phyloP scores from a whole-genome alignment of 2,329 filamentous ascomycete species.

The Rosellinia necatrix region DNA sequence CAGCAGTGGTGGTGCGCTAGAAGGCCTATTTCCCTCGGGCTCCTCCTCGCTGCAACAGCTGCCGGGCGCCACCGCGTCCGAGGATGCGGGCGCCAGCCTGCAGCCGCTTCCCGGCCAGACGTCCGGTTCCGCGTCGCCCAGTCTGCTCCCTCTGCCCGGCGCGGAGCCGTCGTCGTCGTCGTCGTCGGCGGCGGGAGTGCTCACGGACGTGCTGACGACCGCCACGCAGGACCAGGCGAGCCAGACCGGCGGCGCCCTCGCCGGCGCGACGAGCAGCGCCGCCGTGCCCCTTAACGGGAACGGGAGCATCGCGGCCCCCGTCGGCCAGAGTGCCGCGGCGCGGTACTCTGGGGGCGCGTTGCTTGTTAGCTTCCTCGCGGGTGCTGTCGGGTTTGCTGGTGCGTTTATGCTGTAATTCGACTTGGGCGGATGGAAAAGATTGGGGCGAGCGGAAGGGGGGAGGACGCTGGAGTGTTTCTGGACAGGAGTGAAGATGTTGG shows the following conservation, averaged over 20 bases:
- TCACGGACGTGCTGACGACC: constrained; percentile 4
- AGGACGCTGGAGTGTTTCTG: no score
- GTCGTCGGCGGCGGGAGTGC: no score
- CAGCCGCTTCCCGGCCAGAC: not conserved
- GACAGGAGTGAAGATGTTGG: no score
- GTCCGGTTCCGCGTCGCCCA: not conserved
- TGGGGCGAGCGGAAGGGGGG: not conserved
- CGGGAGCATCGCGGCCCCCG: not conserved
- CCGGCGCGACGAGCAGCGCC: constrained; percentile 5
- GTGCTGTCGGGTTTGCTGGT: constrained; percentile 16
- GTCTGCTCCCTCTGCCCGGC: constrained; percentile 8
- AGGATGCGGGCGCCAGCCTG: not conserved
- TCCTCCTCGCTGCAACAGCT: constrained; percentile 11
- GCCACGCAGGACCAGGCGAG: not conserved
- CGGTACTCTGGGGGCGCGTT: constrained; percentile 4
- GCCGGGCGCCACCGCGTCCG: not conserved
- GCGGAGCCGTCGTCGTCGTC: not conserved
- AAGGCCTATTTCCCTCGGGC: not conserved
- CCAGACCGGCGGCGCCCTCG: constrained; percentile 10
- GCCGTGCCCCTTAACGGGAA: constrained; percentile 1
- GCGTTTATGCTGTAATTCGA: constrained; percentile 22
- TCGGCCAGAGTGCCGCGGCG: constrained; percentile 18
- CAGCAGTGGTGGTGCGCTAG: not conserved
- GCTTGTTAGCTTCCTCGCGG: constrained; percentile 18
- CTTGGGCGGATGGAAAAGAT: not conserved